Evolutionary conservation across 306 rosid genomes (phyloP), one percentile per base, ranked within the genome.

Genomic region (Castanea sativa): DNA sequence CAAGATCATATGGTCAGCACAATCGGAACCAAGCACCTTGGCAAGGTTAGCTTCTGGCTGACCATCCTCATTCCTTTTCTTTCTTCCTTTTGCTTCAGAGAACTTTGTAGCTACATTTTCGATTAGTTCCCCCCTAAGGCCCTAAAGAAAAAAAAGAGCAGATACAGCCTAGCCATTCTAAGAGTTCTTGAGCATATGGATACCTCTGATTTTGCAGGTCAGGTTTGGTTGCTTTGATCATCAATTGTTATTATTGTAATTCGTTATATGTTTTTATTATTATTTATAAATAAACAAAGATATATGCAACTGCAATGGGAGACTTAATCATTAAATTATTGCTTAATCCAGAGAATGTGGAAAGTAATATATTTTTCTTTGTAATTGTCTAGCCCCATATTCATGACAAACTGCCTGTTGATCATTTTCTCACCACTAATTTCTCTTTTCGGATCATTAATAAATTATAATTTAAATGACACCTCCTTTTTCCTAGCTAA

Each of bases 1-100:
- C 53, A 49, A 49, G 53, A 5, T 71, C 88, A 5, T 63, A 68
- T 71, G 87, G 79, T 23, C 85, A 86, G 74, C 83, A 85, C 53
- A 76, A 83, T 56, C 87, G 80, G 45, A 82, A 87, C 79, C 91
- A 87, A 69, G 27, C 80, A 49, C 83, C 84, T 51, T 91, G 95
- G 95, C 89, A 72, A 80, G 87, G 85, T 74, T 84, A 78, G 60
- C 21, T 56, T 49, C 19, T 30, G 29, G 35, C 18, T 73, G 64
- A 51, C 12, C 56, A 13, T 53, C 58, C 6, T 53, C 14, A 53
- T 53, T 53, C 14, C 63, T 38, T 69, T 69, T n/a, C 23, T 16
- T n/a, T 9, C 74, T 11, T n/a, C 33, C 55, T n/a, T 45, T 12
- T 41, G 45, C 45, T 41, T 41, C 45, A 41, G 45, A 41, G 45